phyloP scores from a whole-genome alignment of 2,329 filamentous ascomycete species.

The Pseudomassariella vexata region DNA sequence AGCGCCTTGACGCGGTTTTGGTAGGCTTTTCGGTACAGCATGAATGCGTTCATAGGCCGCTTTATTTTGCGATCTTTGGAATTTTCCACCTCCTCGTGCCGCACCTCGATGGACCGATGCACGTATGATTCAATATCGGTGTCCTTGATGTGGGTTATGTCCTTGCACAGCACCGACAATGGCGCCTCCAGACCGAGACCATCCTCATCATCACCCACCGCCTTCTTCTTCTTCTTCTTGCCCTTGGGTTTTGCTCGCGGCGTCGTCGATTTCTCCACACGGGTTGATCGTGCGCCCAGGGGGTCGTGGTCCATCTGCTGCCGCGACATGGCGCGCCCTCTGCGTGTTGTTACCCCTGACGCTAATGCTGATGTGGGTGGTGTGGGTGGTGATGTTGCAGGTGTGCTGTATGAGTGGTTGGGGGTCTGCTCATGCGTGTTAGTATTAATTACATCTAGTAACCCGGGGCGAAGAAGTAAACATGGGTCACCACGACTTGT shows the following conservation, averaged over 20 bases:
- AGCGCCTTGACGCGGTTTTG: constrained; percentile 79
- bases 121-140: constrained; percentile 79
- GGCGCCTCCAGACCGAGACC: constrained; percentile 59
- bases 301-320: constrained; percentile 14
- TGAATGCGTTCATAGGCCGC: constrained; percentile 95
- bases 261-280: constrained; percentile 28
- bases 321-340: constrained; percentile 25
- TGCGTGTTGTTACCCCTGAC: constrained; percentile 26
- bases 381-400: constrained; percentile 45
- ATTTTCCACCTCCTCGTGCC: constrained; percentile 62
- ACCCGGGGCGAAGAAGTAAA: no score
- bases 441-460: no score
- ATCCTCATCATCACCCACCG: constrained; percentile 31
- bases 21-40: constrained; percentile 92
- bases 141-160: constrained; percentile 56
- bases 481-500: no score
- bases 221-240: constrained; percentile 33
- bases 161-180: constrained; percentile 64
- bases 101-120: constrained; percentile 59
- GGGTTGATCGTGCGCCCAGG: constrained; percentile 21
- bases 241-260: constrained; percentile 35
- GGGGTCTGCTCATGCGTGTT: constrained; percentile 16
- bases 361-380: constrained; percentile 28
- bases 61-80: constrained; percentile 73
- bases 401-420: constrained; percentile 40